Conservation (phyloP, 1,139 yeast genomes). For the Magnusiomyces suaveolens region DNA sequence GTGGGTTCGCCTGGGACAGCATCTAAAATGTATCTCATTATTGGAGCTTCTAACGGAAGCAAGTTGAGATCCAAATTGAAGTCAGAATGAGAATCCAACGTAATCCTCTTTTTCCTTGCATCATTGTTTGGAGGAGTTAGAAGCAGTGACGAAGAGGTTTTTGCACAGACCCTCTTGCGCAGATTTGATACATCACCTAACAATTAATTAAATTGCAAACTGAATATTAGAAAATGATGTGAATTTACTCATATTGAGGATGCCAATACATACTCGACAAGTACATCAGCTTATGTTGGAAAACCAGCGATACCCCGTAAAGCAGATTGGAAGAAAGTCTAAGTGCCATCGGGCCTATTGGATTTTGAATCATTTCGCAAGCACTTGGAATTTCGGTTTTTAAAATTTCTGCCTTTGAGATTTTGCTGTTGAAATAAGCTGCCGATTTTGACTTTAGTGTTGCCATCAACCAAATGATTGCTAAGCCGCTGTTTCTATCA, state of each 20-base stretch:
- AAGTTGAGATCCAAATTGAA: background rate
- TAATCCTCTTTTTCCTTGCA: too few relatives aligned
- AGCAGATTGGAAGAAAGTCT: constrained; percentile 11
- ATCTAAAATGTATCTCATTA: too few relatives aligned
- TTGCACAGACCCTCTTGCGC: too few relatives aligned
- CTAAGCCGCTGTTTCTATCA: constrained; percentile 10
- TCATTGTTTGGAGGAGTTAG: too few relatives aligned
- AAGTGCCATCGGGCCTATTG: constrained; percentile 12
- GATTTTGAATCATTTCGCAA: constrained; percentile 11
- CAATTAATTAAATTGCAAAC: too few relatives aligned
- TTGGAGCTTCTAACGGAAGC: background rate
- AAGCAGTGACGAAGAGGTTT: too few relatives aligned
- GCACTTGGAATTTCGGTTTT: constrained; percentile 11
- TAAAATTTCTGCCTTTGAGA: constrained; percentile 4
- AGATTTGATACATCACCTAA: too few relatives aligned
- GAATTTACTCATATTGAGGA: too few relatives aligned
- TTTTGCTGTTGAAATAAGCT: constrained; percentile 2
- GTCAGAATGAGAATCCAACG: background rate
- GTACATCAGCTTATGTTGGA: constrained; percentile 10
- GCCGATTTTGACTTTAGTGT: constrained; percentile 11
- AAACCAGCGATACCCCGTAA: constrained; percentile 12
- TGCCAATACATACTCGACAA: constrained; percentile 6
- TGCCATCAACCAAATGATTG: constrained; percentile 14
- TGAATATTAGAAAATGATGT: too few relatives aligned
- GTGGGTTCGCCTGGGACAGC: too few relatives aligned